Conservation (phyloP, 176 grass and related monocot genomes). For the Musa acuminata region DNA sequence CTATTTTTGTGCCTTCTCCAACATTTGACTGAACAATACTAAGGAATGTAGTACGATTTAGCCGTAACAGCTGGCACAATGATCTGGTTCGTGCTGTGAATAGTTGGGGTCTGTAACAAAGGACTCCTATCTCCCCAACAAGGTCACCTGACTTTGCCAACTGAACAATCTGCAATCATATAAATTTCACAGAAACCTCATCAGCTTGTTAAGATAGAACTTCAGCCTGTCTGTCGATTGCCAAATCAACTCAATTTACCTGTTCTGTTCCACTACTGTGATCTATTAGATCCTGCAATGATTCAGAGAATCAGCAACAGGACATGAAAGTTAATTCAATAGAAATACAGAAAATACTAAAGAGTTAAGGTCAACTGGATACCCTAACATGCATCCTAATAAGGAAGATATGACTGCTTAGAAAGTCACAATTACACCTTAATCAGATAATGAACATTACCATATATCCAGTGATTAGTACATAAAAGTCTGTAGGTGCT, state of each 20-base stretch:
- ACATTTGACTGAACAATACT: constrained; percentile 77
- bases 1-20: constrained; percentile 69
- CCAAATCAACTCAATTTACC: constrained; percentile 10
- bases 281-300: constrained; percentile 43
- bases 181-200: neutral
- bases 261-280: constrained; percentile 36
- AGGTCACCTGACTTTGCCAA: constrained; percentile 55
- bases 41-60: constrained; percentile 71
- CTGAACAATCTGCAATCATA: constrained; percentile 26
- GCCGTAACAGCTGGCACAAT: constrained; percentile 63
- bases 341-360: neutral
- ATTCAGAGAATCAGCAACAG: constrained; percentile 14
- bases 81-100: constrained; percentile 87
- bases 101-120: constrained; percentile 82
- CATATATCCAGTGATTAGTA: constrained; percentile 61
- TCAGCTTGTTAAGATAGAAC: too few species aligned
- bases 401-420: too few species aligned
- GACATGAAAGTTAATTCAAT: neutral
- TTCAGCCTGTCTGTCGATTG: neutral
- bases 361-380: too few species aligned
- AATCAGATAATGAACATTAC: constrained; percentile 30
- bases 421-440: neutral
- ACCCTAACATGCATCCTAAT: too few species aligned
- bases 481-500: constrained; percentile 87
- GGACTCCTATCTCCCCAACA: constrained; percentile 84